phyloP scores from a whole-genome alignment of 306 rosid genomes.

The Castanea crenata region DNA sequence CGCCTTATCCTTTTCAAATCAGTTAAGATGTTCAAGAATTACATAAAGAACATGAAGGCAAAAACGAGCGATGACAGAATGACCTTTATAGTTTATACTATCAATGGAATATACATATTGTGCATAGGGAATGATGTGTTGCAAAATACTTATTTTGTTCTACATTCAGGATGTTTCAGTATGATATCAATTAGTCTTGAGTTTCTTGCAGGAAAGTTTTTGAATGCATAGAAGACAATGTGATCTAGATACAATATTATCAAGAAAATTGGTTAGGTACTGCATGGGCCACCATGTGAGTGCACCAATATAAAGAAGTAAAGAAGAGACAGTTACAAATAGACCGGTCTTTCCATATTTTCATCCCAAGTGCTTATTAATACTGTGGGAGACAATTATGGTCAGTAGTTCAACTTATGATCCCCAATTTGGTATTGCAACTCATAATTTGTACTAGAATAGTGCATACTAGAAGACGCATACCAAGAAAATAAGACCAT shows the following conservation, averaged over 20 bases:
- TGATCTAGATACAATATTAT: conserved; percentile 1
- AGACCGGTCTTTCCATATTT: no score
- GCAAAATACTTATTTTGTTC: conserved; percentile 14
- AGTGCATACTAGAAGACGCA: no score
- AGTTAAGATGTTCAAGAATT: conserved; percentile 30
- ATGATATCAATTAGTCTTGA: conserved; percentile 13
- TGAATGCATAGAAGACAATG: not conserved
- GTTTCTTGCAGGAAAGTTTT: conserved; percentile 21
- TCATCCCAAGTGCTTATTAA: no score
- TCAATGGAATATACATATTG: not conserved
- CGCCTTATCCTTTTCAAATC: conserved; percentile 23
- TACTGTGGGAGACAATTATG: no score
- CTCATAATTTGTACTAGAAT: no score
- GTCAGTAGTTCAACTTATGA: no score
- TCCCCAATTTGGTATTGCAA: no score
- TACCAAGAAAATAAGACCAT: no score
- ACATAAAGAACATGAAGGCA: conserved; percentile 16
- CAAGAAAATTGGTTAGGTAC: no score
- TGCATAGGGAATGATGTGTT: conserved; percentile 35
- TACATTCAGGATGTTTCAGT: not conserved
- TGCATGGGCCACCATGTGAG: no score
- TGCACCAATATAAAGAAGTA: no score
- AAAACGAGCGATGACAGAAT: conserved; percentile 25
- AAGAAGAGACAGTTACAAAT: no score
- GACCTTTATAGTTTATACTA: conserved; percentile 10